Percentiles rank a stretch among this genome's conserved stretches.
These are phyloP conservation scores for Crithidia acanthocephali DNA, from an alignment of 208 protist species.

Conservation along the genomic window DNA sequence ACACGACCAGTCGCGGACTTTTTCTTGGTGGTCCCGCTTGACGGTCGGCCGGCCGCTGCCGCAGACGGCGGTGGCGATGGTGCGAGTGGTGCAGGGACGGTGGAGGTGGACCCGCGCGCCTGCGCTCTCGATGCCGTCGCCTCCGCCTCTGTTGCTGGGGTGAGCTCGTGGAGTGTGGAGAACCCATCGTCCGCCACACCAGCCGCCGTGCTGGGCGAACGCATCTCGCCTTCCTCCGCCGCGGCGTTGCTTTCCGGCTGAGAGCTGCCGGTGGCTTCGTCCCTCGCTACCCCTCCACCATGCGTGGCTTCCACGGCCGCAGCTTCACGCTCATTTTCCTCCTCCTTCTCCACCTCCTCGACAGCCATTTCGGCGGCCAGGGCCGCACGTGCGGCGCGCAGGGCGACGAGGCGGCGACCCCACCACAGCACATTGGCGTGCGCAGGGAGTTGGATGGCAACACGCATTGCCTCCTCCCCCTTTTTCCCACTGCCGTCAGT, in stretches of 20 bases:
- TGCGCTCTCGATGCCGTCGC: too few relatives aligned
- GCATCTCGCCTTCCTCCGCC: too few relatives aligned
- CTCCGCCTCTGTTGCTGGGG: too few relatives aligned
- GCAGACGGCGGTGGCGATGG: too few relatives aligned
- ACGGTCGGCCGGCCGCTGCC: background rate
- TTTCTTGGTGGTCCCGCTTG: background rate
- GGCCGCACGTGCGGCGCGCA: constrained; percentile 3
- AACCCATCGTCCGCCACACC: too few relatives aligned
- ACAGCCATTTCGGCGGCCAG: constrained; percentile 10
- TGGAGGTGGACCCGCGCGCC: too few relatives aligned
- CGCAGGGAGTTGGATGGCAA: constrained; percentile 30
- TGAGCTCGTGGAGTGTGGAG: too few relatives aligned
- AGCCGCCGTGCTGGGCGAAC: too few relatives aligned
- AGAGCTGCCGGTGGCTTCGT: too few relatives aligned
- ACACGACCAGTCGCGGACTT: background rate
- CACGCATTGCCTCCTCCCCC: constrained; percentile 6
- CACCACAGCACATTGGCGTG: constrained; percentile 24
- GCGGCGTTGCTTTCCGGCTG: too few relatives aligned
- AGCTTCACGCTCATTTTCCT: background rate
- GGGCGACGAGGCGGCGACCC: constrained; percentile 12
- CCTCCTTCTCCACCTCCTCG: constrained; percentile 16
- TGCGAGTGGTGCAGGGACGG: too few relatives aligned
- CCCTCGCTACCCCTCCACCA: too few relatives aligned
- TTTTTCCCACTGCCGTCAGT: background rate
- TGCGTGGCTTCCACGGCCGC: background rate